phyloP scores from a whole-genome alignment of 345 rosid genomes.

The Diplotaxis tenuifolia region DNA sequence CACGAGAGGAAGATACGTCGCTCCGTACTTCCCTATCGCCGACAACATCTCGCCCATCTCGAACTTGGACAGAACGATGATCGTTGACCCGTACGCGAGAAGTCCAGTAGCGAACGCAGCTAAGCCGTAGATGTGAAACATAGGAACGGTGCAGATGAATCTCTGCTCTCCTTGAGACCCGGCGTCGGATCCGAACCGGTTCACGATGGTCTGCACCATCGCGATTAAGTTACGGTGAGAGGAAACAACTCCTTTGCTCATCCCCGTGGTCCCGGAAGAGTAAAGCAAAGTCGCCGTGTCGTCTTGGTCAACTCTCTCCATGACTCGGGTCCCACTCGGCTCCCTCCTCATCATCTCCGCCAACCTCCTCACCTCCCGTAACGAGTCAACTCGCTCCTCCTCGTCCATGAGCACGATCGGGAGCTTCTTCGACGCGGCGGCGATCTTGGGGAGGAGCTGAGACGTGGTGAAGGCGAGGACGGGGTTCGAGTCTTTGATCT shows the following conservation, averaged over 20 bases:
- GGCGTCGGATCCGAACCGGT: slow-evolving; percentile 45
- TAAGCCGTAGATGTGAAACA: slow-evolving; percentile 93
- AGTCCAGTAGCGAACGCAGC: slow-evolving; percentile 73
- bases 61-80: slow-evolving; percentile 71
- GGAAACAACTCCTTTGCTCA: slow-evolving; percentile 83
- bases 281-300: slow-evolving; percentile 93
- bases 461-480: slow-evolving; percentile 66
- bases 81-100: slow-evolving; percentile 68
- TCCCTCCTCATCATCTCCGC: slow-evolving; percentile 49
- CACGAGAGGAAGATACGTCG: slow-evolving; percentile 70
- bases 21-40: slow-evolving; percentile 55
- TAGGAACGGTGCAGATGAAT: slow-evolving; percentile 84
- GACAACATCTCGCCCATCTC: slow-evolving; percentile 79
- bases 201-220: slow-evolving; percentile 34
- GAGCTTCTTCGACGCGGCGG: slow-evolving; percentile 32
- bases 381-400: slow-evolving; percentile 7
- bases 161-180: slow-evolving; percentile 48
- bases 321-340: slow-evolving; percentile 43
- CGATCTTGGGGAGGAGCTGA: slow-evolving; percentile 60
- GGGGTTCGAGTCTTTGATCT: slow-evolving; percentile 67
- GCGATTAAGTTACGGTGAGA: slow-evolving; percentile 78
- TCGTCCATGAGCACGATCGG: slow-evolving; percentile 63
- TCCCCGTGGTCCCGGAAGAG: slow-evolving; percentile 91
- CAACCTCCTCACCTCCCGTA: slow-evolving; percentile 34
- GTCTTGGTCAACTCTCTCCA: slow-evolving; percentile 64